phyloP scores from a whole-genome alignment of 805 yeast genomes.

The Cyberlindnera nakhonratchasimensis region DNA sequence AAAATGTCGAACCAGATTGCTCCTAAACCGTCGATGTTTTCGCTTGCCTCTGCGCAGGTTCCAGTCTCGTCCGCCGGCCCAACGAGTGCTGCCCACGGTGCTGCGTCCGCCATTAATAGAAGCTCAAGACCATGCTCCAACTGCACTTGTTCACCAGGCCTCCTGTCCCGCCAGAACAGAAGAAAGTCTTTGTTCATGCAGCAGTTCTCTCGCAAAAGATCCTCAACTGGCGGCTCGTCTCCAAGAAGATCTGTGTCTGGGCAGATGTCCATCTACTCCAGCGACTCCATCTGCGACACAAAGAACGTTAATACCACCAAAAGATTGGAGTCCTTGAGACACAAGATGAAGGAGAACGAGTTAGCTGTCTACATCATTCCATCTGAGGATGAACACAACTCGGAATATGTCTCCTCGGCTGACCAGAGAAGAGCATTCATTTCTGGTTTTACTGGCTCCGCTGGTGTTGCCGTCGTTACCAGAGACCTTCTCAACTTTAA shows the following conservation, averaged over 20 bases:
- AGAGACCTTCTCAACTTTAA: conserved; percentile 39
- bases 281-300: conserved; percentile 36
- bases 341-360: conserved; percentile 56
- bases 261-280: conserved; percentile 35
- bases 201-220: conserved; percentile 33
- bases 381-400: conserved; percentile 90
- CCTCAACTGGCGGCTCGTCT: conserved; percentile 20
- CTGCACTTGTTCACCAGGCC: conserved; percentile 84
- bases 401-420: conserved; percentile 78
- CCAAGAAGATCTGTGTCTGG: conserved; percentile 29
- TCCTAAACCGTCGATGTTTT: conserved; percentile 41
- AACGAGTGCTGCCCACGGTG: conserved; percentile 10
- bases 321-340: conserved; percentile 59
- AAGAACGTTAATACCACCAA: conserved; percentile 52
- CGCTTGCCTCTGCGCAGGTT: conserved; percentile 31
- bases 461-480: conserved; percentile 88
- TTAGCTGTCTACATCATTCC: conserved; percentile 76
- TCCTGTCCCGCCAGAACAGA: conserved; percentile 62
- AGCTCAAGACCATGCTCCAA: conserved; percentile 56
- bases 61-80: conserved; percentile 9
- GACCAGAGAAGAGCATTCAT: conserved; percentile 84
- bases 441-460: conserved; percentile 88
- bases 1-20: conserved; percentile 32
- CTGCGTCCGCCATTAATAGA: conserved; percentile 22
- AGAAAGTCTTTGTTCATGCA: conserved; percentile 53